A percentile compares a stretch with the other conserved stretches of the same genome.
Evolutionary conservation across 345 rosid species (phyloP).

Genomic region (Eucalyptus globulus): DNA sequence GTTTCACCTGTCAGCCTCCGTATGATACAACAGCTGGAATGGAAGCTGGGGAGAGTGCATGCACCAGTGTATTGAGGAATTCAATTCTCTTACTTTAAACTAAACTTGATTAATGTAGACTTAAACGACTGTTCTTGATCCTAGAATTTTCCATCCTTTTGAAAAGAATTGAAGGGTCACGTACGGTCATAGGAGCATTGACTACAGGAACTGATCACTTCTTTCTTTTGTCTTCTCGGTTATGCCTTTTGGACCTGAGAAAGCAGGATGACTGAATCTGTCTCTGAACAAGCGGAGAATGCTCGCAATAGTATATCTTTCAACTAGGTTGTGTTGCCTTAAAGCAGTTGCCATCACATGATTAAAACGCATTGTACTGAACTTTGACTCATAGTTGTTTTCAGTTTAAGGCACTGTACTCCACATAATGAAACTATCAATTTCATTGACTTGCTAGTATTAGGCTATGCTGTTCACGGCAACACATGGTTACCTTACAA

Average conservation of each 20-base stretch:
- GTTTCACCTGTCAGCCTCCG: constrained; percentile 45
- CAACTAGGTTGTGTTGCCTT: neutral
- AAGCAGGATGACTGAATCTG: neutral
- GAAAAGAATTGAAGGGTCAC: neutral
- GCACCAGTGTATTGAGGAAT: neutral
- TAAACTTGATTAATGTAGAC: too few relatives aligned
- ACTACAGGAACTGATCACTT: neutral
- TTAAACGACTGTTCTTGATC: too few relatives aligned
- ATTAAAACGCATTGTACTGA: neutral
- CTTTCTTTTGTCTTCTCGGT: neutral
- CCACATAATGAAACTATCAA: neutral
- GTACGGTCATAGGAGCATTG: neutral
- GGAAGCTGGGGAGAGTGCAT: constrained; percentile 32
- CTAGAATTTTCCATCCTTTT: too few relatives aligned
- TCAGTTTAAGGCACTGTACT: neutral
- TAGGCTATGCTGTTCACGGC: neutral
- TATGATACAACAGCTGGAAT: constrained; percentile 73
- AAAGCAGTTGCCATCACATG: neutral
- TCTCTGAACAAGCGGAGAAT: neutral
- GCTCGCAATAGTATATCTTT: neutral
- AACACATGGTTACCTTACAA: neutral
- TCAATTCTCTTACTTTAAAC: too few relatives aligned
- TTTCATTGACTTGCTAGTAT: neutral
- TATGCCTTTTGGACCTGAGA: neutral
- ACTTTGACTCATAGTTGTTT: neutral